Base-by-base conservation (phyloP, 2,329 filamentous ascomycete genomes). In the Aspergillus candidus region DNA sequence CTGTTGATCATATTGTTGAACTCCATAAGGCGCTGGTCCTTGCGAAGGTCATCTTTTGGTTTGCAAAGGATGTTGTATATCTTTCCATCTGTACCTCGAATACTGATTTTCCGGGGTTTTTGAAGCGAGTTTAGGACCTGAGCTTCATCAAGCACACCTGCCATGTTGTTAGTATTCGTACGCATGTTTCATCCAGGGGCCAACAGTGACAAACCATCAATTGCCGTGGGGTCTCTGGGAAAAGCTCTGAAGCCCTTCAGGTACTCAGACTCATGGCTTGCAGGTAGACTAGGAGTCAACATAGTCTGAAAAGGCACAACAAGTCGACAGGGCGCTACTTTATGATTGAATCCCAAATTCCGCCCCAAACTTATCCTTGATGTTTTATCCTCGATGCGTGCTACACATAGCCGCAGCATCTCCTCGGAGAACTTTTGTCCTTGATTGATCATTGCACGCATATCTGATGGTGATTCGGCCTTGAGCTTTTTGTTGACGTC, bases 1-100 rank as follows among this genome's bases (percentile, higher is more conserved):
- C 93, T 80, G 63, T 98, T 98, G 72, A 98, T 97, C 80, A 97
- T 93, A 36, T 85, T 83, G 63, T 97, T 98, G 74, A 98, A 98
- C 62, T 98, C 94, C 90, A 98, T 98, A 14, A 98, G 81, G 40
- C 93, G 88, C 65, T 97, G 91, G 59, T 99, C 94, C 54, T 94
- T 98, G 40, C 93, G 85, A 17, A 99, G 78, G 64, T 99, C 94
- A 63, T 98, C 93, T 65, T 97, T 97, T 7, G 93, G 94, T 61
- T 99, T 98, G 72, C 94, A 94, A 44, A 99, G 77, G 6, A 98
- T 79, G 52, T 88, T 87, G 64, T 98, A 98, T 13, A 78, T 77
- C 46, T 84, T 85, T 6, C 94, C 93, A 66, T 99, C 89, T 0
- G 87, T 91, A 0, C 91, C 93, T 43, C 87, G 80, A 6, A 93